Conservation (phyloP, 1,284 basidiomycete species). For the Sporisorium graminicola region DNA sequence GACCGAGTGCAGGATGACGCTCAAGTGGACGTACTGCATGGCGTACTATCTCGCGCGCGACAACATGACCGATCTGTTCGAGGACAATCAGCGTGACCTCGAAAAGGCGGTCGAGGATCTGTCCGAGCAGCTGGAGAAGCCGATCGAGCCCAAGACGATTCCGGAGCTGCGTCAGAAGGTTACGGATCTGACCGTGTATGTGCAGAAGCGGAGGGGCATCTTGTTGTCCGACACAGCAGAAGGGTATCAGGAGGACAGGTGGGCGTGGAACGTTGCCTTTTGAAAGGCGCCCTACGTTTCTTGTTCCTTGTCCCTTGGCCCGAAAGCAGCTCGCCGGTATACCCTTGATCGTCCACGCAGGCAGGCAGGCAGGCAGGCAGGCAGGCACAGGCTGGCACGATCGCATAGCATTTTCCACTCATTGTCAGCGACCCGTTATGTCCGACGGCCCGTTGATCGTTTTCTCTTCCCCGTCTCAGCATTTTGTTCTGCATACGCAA, state of each 20-base stretch:
- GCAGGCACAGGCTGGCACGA: no score
- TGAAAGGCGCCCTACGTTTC: constrained; percentile 10
- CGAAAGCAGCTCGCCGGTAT: neutral
- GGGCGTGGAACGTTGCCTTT: constrained; percentile 63
- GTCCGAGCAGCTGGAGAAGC: constrained; percentile 89
- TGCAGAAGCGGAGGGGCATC: constrained; percentile 94
- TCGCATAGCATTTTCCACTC: neutral
- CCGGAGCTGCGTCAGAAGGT: constrained; percentile 87
- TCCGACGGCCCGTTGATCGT: neutral
- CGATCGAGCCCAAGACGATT: constrained; percentile 87
- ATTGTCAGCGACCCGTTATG: no score
- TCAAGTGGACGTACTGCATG: constrained; percentile 99
- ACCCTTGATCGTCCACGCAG: neutral
- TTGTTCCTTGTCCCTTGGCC: no score
- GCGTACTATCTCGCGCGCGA: constrained; percentile 89
- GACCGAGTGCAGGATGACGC: constrained; percentile 86
- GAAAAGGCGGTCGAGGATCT: constrained; percentile 95
- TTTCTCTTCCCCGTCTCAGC: neutral
- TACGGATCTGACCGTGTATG: constrained; percentile 84
- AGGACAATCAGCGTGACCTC: constrained; percentile 97
- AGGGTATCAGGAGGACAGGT: constrained; percentile 87
- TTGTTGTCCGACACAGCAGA: constrained; percentile 91
- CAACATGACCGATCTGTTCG: constrained; percentile 95
- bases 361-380: no score
- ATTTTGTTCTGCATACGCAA: constrained; percentile 11